Base-by-base conservation (phyloP, 1,284 basidiomycete genomes). In the Boletus nobilissimus region DNA sequence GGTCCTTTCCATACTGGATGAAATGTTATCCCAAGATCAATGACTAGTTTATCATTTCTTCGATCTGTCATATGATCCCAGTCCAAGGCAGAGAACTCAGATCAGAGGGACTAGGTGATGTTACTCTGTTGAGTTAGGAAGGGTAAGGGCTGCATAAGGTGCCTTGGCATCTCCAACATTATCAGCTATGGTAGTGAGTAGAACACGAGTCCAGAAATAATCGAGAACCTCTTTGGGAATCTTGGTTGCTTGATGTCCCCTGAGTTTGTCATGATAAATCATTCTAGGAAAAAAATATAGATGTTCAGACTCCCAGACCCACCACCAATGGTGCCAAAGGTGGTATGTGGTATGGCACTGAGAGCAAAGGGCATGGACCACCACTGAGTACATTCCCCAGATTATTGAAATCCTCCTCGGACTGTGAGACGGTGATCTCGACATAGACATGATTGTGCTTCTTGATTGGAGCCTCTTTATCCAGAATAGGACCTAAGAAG, bases 251-350 rank as follows among this genome's bases (percentile, higher is more conserved):
- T 9, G 22, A 7, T n/a, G 16, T 7, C 43, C 43, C 24, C 43
- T 22, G 22, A 67, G 32, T 14, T 46, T 13, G 24, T 46, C 43
- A 16, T 8, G 34, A 16, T 82, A 82, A 2, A 82, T 81, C 76
- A 82, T 82, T 2, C 62, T 4, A 6, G 82, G 78, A 71, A 82
- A 82, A 7, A 76, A 57, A 83, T 78, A 2, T 78, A 80, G 1
- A 70, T n/a, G 9, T 22, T 32, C 18, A 70, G 36, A 10, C 32
- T 32, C 8, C 51, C 48, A 39, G 51, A n/a, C 9, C n/a, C 32
- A 26, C 32, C 32, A 16, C 32, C 18, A 5, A 70, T 6, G 18
- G 3, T 38, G 8, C 68, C 68, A 32, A 70, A 38, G 38, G 29
- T n/a, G 0, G 68, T 54, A n/a, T 70, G 68, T 3, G 68, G 68